A percentile compares a stretch with the other conserved stretches of the same genome.
Conservation (phyloP, 176 grass and related monocot genomes). For the Ananas comosus region DNA sequence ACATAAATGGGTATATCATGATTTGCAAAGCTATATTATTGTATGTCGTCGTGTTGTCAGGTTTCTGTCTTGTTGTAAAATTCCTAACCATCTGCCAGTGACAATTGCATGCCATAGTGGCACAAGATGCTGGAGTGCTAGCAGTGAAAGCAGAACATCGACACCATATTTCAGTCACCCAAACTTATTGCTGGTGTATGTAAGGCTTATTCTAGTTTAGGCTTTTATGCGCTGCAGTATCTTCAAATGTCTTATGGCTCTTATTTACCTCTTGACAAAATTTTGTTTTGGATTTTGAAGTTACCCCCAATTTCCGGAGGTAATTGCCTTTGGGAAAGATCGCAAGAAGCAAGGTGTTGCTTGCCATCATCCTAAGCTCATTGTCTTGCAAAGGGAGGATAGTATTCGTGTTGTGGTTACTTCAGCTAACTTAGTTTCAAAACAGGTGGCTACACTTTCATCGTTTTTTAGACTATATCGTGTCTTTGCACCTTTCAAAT, state of each 20-base stretch:
- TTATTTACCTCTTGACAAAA: not conserved
- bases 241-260: not conserved
- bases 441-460: slow-evolving; percentile 38
- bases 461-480: slow-evolving; percentile 11
- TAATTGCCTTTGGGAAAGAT: slow-evolving; percentile 87
- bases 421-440: slow-evolving; percentile 78
- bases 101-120: slow-evolving; percentile 65
- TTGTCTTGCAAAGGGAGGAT: slow-evolving; percentile 67
- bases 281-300: slow-evolving; percentile 27
- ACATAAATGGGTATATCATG: not conserved
- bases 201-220: not conserved
- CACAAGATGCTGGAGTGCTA: slow-evolving; percentile 67
- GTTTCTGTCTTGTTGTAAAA: slow-evolving; percentile 71
- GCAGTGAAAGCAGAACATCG: slow-evolving; percentile 40
- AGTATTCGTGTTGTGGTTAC: slow-evolving; percentile 62
- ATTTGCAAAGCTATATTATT: not conserved
- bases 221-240: not conserved
- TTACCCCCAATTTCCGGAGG: slow-evolving; percentile 68
- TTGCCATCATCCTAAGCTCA: slow-evolving; percentile 82
- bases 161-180: slow-evolving; percentile 46
- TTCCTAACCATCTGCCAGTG: slow-evolving; percentile 48
- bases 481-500: slow-evolving; percentile 18
- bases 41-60: slow-evolving; percentile 20
- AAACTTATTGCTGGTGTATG: slow-evolving; percentile 70
- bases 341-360: slow-evolving; percentile 79